Percentiles rank a stretch among this genome's conserved stretches.
These are phyloP conservation scores for Orbilia ellipsospora DNA, from an alignment of 2,329 filamentous ascomycete genomes.

Conservation along the genomic window DNA sequence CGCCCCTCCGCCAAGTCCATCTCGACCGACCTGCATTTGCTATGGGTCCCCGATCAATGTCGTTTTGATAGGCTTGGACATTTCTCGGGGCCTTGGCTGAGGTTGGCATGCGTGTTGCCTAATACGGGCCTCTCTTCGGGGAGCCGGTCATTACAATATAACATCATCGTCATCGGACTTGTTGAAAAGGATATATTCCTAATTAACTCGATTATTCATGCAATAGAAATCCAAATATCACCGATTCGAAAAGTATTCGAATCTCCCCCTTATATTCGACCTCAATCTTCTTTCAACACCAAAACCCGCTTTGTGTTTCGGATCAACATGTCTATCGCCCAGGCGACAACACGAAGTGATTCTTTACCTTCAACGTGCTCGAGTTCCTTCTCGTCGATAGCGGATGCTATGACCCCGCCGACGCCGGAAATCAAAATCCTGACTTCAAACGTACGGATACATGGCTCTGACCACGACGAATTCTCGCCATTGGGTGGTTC, in stretches of 20 bases:
- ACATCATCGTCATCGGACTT: too few species aligned
- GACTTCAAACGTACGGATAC: conserved; percentile 40
- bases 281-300: conserved; percentile 4
- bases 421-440: conserved; percentile 53
- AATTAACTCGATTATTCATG: too few species aligned
- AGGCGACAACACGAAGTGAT: conserved; percentile 28
- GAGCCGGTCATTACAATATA: too few species aligned
- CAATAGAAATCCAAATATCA: too few species aligned
- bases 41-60: conserved; percentile 40
- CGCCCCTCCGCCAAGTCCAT: conserved; percentile 53
- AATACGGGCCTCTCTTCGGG: conserved; percentile 2
- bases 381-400: conserved; percentile 53
- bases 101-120: conserved; percentile 51
- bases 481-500: conserved; percentile 45
- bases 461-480: conserved; percentile 45
- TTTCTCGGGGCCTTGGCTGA: conserved; percentile 52
- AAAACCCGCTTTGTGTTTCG: background rate
- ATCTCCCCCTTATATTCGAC: background rate
- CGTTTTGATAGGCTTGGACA: conserved; percentile 50
- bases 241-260: background rate
- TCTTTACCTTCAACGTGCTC: conserved; percentile 53
- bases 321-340: conserved; percentile 45
- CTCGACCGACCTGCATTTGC: conserved; percentile 45
- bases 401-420: conserved; percentile 51
- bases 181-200: too few species aligned